Evolutionary conservation across 2,329 filamentous ascomycete species (phyloP), one percentile per base, ranked within the genome.

Genomic region (Xylariales sp.): DNA sequence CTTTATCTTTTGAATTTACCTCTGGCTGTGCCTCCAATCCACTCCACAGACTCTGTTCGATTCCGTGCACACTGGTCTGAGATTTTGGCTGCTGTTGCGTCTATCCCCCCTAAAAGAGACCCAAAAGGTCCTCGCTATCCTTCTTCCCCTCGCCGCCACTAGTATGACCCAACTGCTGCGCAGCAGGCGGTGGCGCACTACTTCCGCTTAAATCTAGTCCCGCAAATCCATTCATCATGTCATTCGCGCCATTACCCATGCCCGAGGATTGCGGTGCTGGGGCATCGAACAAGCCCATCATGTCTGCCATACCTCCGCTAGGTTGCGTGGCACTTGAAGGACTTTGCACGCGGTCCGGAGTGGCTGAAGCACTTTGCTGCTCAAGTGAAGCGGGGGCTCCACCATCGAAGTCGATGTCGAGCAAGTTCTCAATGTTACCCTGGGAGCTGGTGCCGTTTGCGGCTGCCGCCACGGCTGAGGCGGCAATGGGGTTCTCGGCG

Each of bases 391-490:
- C 91, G 3, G 91, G 91, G 3, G 86, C 90, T 3, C 87, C 85
- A 19, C 91, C 93, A 57, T 97, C 93, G 59, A 95, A 95, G 63
- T 95, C 89, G 55, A 95, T 95, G 56, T 98, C 93, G 42, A 98
- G 76, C 15, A 98, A 73, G 61, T 97, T 98, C 65, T 98, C 93
- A 50, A 91, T 77, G 55, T 95, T 96, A 69, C 67, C 86, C 60
- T 89, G 84, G 5, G 75, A 57, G 19, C 72, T 51, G 6, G 57
- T 64, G 21, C 78, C 66, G 42, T 74, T 76, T 43, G 81, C 81
- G 1, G 81, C 77, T 0, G 80, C 83, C 0, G 84, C 82, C 0
- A 82, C 82, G 1, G 86, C 86, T 0, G 87, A 86, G 0, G 89
- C 91, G 1, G 91, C 91, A 52, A 97, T 88, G 1, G 93, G 91